Percentiles rank a stretch among this genome's conserved stretches.
Conservation (phyloP, 495 filamentous ascomycete species). For the Talaromyces ruber region DNA sequence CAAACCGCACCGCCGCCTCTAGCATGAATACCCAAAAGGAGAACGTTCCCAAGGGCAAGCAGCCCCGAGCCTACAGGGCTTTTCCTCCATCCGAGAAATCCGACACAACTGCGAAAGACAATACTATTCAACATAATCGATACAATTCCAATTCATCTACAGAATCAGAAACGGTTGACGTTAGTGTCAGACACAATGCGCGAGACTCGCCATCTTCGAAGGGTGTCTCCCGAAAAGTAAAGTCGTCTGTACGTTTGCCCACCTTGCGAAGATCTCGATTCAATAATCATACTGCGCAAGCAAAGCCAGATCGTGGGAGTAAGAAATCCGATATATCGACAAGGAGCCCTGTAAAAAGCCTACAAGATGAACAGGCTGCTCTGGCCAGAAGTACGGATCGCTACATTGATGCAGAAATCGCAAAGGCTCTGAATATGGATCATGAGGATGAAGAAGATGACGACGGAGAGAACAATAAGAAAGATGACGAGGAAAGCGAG, state of each 20-base stretch:
- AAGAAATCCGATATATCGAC: not conserved
- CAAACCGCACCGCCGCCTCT: not conserved
- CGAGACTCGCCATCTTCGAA: not conserved
- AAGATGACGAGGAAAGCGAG: not conserved
- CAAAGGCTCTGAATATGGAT: conserved; percentile 3
- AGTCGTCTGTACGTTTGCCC: not conserved
- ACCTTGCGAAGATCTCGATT: not conserved
- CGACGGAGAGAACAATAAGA: not conserved
- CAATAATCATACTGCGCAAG: not conserved
- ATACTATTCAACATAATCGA: not conserved
- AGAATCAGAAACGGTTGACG: not conserved
- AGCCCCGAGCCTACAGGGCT: not conserved
- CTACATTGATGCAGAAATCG: conserved; percentile 6
- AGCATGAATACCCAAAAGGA: not conserved
- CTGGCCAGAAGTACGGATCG: conserved; percentile 5
- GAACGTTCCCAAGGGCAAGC: not conserved
- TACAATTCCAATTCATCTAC: not conserved
- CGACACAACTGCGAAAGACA: not conserved
- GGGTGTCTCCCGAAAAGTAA: not conserved
- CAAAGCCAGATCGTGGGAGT: not conserved
- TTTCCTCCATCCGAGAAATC: not conserved
- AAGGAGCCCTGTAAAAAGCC: not conserved
- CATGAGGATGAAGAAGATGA: not conserved
- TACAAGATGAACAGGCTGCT: conserved; percentile 4
- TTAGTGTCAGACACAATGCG: not conserved